A percentile compares a stretch with the other conserved stretches of the same genome.
Evolutionary conservation across 1,284 basidiomycete genomes (phyloP).

Genomic region (Microbotryomycetes sp.): DNA sequence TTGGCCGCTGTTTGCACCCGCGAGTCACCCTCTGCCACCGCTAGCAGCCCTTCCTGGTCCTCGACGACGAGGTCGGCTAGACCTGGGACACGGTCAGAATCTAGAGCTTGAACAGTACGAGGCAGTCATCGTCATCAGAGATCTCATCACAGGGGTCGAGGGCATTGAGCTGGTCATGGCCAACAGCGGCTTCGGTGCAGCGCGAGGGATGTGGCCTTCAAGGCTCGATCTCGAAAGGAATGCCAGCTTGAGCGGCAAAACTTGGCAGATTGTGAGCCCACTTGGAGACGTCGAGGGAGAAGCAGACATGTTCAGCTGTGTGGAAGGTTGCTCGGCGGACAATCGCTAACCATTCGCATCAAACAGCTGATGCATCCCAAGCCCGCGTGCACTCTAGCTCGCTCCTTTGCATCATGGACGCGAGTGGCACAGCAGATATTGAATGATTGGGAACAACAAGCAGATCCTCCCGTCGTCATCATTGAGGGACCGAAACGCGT

Average conservation of each 20-base stretch:
- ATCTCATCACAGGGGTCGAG: constrained; percentile 55
- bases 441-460: background rate
- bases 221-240: constrained; percentile 44
- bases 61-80: constrained; percentile 16
- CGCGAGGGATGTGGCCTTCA: constrained; percentile 55
- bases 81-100: constrained; percentile 10
- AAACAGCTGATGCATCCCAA: too few relatives aligned
- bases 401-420: background rate
- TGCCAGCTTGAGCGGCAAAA: constrained; percentile 43
- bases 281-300: too few relatives aligned
- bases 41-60: constrained; percentile 43
- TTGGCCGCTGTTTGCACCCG: constrained; percentile 17
- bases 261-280: constrained; percentile 52
- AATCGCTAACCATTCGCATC: too few relatives aligned
- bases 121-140: constrained; percentile 53
- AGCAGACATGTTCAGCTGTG: background rate
- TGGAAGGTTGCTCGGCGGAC: background rate
- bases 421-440: background rate
- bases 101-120: constrained; percentile 27
- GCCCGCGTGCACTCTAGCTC: background rate
- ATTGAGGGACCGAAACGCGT: constrained; percentile 78
- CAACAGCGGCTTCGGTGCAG: constrained; percentile 55
- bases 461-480: constrained; percentile 46
- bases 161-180: constrained; percentile 40
- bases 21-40: constrained; percentile 58